Base-by-base conservation (phyloP, 257 asterid genomes). In the Ilex aquifolium region DNA sequence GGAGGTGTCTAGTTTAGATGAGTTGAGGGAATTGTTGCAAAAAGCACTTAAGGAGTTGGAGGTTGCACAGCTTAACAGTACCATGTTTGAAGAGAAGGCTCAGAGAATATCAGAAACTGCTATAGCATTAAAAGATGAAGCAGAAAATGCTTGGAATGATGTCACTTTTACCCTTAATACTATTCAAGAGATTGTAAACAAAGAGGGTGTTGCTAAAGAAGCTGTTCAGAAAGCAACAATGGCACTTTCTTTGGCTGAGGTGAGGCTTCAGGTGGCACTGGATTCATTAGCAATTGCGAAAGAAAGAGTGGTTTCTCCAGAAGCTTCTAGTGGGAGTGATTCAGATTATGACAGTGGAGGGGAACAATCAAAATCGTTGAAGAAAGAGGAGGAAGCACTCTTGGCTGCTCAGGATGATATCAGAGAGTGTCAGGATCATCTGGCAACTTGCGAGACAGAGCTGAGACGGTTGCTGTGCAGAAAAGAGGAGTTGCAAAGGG, bases 91-190 rank as follows among this genome's bases (percentile, higher is more conserved):
- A 80, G 97, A 87, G 54, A 81, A 87, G 74, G 97, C 99, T 17
- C 97, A 93, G 78, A 83, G 44, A 69, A 85, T 93, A 77, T 83
- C 99, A 31, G 99, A 93, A 84, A 68, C 85, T 71, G 93, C 99
- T 62, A 93, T 93, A 70, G 84, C 95, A 40, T 73, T 87, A 76
- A 90, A 84, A 76, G 99, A 93, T 73, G 90, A 87, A 65, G 95
- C 92, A 58, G 74, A 72, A 48, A 83, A 63, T 67, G 95, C 97
- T 42, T 74, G 83, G 95, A 72, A 65, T 66, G 77, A 83, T 73
- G 90, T 79, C 63, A 77, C 72, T 78, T 68, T 48, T 59, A 78
- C 83, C 67, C 81, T 90, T 63, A 67, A 60, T 56, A 72, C 67
- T 49, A 63, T 85, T 74, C 86, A 90, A 62, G 94, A 81, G 76